These are phyloP conservation scores for Aspergillus sp. DNA, from an alignment of 2,329 filamentous ascomycete species.

Conservation along the genomic window DNA sequence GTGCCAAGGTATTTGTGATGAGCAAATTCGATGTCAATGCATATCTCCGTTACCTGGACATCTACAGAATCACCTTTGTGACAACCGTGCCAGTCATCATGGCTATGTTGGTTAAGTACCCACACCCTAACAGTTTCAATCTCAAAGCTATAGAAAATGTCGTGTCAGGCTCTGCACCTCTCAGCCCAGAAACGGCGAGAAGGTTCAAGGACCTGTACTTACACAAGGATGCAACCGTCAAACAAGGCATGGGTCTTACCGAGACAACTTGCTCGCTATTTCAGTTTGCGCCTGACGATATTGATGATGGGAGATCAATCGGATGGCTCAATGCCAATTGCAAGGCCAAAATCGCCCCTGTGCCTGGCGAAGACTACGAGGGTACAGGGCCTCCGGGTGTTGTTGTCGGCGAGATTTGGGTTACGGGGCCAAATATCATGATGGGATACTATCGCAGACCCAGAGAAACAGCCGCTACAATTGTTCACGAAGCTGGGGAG, in stretches of 20 bases:
- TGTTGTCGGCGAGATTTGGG: constrained; percentile 1
- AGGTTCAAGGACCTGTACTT: not conserved
- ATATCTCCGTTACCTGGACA: not conserved
- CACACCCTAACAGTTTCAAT: not conserved
- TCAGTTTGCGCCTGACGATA: not conserved
- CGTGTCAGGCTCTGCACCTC: not conserved
- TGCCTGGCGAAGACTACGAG: not conserved
- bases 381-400: not conserved
- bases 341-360: not conserved
- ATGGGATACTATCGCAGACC: not conserved
- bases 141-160: not conserved
- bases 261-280: not conserved
- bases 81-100: not conserved
- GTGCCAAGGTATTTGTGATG: constrained; percentile 1
- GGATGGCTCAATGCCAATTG: constrained; percentile 2
- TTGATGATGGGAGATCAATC: not conserved
- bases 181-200: not conserved
- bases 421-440: not conserved
- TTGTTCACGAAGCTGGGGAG: not conserved
- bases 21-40: not conserved
- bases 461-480: not conserved
- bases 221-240: not conserved
- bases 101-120: not conserved
- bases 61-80: constrained; percentile 1
- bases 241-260: not conserved